Evolutionary conservation across 2,329 filamentous ascomycete species (phyloP).

Genomic region (Exophiala sp.): DNA sequence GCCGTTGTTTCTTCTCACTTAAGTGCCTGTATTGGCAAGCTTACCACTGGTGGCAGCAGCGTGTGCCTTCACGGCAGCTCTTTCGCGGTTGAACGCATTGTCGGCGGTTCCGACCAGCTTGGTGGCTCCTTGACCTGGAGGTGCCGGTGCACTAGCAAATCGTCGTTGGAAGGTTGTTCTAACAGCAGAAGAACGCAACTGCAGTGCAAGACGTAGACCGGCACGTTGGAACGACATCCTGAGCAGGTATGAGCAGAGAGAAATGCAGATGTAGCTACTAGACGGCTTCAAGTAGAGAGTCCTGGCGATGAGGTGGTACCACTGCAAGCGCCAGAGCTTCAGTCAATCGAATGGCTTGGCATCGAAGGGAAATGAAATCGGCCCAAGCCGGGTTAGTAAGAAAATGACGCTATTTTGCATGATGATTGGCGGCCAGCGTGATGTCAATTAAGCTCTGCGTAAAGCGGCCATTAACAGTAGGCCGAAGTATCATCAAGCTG

Average conservation of each 20-base stretch:
- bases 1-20: background rate
- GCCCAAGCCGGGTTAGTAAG: too few species aligned
- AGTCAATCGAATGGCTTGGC: constrained; percentile 5
- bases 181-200: constrained; percentile 51
- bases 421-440: too few species aligned
- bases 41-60: constrained; percentile 75
- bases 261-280: background rate
- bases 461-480: too few species aligned
- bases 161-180: constrained; percentile 61
- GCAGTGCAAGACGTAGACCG: constrained; percentile 56
- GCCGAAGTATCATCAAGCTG: too few species aligned
- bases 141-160: constrained; percentile 50
- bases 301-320: background rate
- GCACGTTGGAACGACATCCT: constrained; percentile 62
- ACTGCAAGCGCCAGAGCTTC: constrained; percentile 1
- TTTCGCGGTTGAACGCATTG: constrained; percentile 91
- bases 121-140: constrained; percentile 22
- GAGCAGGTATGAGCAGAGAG: constrained; percentile 17
- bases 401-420: too few species aligned
- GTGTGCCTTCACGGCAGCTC: constrained; percentile 83
- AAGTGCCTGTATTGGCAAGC: constrained; percentile 11
- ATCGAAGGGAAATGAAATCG: background rate
- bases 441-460: too few species aligned
- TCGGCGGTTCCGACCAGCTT: constrained; percentile 59
- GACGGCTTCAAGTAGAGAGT: background rate